These are phyloP conservation scores for Nakazawaea molendinolei DNA, from an alignment of 805 yeast species.

Conservation along the genomic window DNA sequence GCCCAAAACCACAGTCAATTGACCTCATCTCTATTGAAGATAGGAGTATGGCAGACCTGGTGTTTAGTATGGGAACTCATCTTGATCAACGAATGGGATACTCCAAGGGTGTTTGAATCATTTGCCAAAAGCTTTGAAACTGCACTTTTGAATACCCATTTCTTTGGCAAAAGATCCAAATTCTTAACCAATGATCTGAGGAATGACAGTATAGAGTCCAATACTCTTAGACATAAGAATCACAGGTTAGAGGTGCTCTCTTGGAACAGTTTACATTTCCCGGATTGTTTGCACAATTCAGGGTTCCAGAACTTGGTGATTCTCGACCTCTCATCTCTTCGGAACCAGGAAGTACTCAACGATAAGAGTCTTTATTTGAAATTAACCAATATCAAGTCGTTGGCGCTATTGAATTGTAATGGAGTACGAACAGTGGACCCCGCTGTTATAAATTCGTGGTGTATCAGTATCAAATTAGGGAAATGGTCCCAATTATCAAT, in stretches of 20 bases:
- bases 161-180: constrained; percentile 14
- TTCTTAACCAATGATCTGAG: constrained; percentile 10
- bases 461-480: constrained; percentile 19
- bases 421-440: constrained; percentile 14
- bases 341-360: neutral
- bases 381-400: constrained; percentile 8
- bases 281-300: constrained; percentile 1
- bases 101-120: constrained; percentile 20
- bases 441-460: constrained; percentile 20
- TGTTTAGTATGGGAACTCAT: constrained; percentile 25
- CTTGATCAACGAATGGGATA: constrained; percentile 22
- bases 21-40: constrained; percentile 17
- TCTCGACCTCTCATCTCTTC: constrained; percentile 15
- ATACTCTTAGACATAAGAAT: constrained; percentile 13
- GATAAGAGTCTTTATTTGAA: neutral
- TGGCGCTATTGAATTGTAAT: constrained; percentile 10
- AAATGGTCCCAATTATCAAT: constrained; percentile 17
- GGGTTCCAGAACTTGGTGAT: constrained; percentile 14
- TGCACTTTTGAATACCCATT: constrained; percentile 16
- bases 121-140: constrained; percentile 19
- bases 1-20: constrained; percentile 20
- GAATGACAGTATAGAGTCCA: constrained; percentile 17
- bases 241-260: constrained; percentile 30
- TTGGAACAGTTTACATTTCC: constrained; percentile 17
- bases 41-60: constrained; percentile 23